phyloP scores from a whole-genome alignment of 1,284 basidiomycete genomes.

The Papiliotrema terrestris region DNA sequence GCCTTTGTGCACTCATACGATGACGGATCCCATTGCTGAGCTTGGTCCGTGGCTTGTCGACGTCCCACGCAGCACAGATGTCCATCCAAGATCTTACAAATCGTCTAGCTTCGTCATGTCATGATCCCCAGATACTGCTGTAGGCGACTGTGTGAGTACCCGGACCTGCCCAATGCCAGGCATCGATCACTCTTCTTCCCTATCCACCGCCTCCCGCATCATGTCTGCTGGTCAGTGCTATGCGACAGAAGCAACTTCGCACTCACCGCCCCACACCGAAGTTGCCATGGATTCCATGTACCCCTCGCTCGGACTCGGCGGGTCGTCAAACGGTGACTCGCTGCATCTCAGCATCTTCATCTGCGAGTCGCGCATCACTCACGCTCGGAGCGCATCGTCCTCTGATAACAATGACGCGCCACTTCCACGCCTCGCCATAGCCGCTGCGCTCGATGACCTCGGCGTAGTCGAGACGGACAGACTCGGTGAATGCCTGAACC shows the following conservation, averaged over 20 bases:
- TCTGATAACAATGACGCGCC: constrained; percentile 28
- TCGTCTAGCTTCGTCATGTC: no score
- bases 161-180: no score
- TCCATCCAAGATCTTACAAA: no score
- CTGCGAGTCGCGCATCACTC: constrained; percentile 14
- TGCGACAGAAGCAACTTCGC: not conserved
- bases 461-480: not conserved
- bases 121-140: not conserved
- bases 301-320: constrained; percentile 17
- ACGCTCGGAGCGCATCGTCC: constrained; percentile 31
- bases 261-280: constrained; percentile 46
- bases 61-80: no score
- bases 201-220: constrained; percentile 45
- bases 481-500: constrained; percentile 5
- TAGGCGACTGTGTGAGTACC: not conserved
- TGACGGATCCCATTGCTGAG: no score
- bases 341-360: constrained; percentile 9
- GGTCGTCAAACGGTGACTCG: constrained; percentile 2
- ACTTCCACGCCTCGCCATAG: constrained; percentile 7
- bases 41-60: no score
- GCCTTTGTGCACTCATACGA: no score
- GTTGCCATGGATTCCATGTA: constrained; percentile 32
- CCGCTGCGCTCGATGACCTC: not conserved
- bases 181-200: constrained; percentile 23
- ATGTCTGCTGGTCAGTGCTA: constrained; percentile 31